Conservation (phyloP, 768 basidiomycete species). For the Termitomyces eurrhizus region DNA sequence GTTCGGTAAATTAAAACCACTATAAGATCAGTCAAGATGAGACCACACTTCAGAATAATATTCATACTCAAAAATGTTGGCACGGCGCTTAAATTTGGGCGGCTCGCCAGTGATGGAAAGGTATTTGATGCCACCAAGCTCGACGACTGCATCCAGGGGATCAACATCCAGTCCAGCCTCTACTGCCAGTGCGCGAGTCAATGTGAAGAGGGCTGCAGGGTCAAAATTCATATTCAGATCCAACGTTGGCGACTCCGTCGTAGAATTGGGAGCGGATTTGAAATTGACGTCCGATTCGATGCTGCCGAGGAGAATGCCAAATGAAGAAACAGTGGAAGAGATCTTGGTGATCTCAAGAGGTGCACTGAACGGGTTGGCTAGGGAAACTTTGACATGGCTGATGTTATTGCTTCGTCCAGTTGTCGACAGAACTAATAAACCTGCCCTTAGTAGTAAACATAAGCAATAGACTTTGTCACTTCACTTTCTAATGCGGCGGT, state of each 20-base stretch:
- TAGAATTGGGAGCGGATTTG: slow-evolving; percentile 45
- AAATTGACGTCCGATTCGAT: slow-evolving; percentile 55
- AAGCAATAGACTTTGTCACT: slow-evolving; percentile 21
- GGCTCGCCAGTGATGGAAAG: slow-evolving; percentile 34
- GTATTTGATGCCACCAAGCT: slow-evolving; percentile 64
- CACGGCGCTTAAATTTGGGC: slow-evolving; percentile 30
- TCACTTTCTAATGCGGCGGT: slow-evolving; percentile 53
- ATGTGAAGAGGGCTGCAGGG: slow-evolving; percentile 62
- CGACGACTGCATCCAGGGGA: slow-evolving; percentile 64
- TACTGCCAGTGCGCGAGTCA: slow-evolving; percentile 63
- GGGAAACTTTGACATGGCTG: slow-evolving; percentile 56
- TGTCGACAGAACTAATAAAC: slow-evolving; percentile 49
- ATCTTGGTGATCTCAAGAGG: slow-evolving; percentile 55
- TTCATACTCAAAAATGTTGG: slow-evolving; percentile 52
- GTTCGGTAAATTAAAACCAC: slow-evolving; percentile 57
- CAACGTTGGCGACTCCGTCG: slow-evolving; percentile 53
- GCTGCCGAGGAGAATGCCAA: slow-evolving; percentile 58
- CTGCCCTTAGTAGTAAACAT: slow-evolving; percentile 1
- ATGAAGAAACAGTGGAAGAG: slow-evolving; percentile 54
- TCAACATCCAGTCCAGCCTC: slow-evolving; percentile 56
- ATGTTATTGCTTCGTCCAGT: slow-evolving; percentile 63
- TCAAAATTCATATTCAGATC: slow-evolving; percentile 66
- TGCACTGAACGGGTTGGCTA: slow-evolving; percentile 67
- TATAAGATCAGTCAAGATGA: slow-evolving; percentile 18
- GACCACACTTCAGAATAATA: background rate